Evolutionary conservation across 768 basidiomycete genomes (phyloP).

Genomic region (Termitomyces sp.): DNA sequence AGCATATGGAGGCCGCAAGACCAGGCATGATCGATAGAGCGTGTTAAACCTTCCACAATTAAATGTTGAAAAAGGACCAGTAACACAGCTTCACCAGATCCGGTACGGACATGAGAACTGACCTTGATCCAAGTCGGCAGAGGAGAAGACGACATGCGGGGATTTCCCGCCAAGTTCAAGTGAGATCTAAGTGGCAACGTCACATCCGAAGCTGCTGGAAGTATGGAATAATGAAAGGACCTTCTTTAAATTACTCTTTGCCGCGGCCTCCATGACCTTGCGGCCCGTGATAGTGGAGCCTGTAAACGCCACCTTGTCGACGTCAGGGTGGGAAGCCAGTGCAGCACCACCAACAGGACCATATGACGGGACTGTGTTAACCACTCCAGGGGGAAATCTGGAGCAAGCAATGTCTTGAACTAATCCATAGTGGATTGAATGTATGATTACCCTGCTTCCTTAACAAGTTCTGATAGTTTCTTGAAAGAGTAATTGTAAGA

Average conservation of each 20-base stretch:
- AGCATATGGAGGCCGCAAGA: neutral
- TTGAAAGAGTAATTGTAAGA: conserved; percentile 24
- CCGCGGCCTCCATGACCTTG: conserved; percentile 89
- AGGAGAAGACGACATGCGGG: conserved; percentile 85
- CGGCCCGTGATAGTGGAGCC: conserved; percentile 89
- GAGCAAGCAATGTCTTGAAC: conserved; percentile 2
- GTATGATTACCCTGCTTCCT: conserved; percentile 72
- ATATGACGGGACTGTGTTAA: conserved; percentile 85
- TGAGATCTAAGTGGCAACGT: conserved; percentile 54
- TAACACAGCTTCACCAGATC: neutral
- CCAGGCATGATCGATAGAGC: neutral
- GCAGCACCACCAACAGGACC: conserved; percentile 85
- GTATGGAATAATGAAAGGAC: conserved; percentile 29
- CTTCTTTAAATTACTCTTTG: conserved; percentile 93
- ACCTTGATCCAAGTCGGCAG: conserved; percentile 89
- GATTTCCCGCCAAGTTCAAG: conserved; percentile 95
- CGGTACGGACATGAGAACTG: conserved; percentile 14
- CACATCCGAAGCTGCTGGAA: conserved; percentile 7
- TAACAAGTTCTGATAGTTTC: conserved; percentile 82
- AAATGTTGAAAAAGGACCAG: neutral
- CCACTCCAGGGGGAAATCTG: conserved; percentile 87
- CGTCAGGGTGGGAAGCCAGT: conserved; percentile 74
- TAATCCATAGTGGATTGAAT: neutral
- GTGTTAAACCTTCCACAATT: neutral
- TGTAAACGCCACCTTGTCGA: conserved; percentile 96